Conservation (phyloP, 345 rosid species). For the Populus nigra region DNA sequence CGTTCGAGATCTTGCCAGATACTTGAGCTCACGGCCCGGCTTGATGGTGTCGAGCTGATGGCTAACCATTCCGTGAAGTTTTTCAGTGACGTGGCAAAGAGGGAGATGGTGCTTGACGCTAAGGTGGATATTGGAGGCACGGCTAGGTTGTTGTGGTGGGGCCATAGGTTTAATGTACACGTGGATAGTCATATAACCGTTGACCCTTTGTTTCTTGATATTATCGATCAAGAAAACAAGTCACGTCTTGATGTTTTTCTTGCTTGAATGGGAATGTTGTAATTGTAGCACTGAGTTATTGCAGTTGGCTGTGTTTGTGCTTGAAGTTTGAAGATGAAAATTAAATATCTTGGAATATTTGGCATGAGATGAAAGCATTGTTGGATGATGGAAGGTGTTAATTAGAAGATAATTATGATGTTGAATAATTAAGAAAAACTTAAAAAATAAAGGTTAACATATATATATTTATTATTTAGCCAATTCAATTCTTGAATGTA, state of each 20-base stretch:
- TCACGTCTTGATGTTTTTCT: slow-evolving; percentile 52
- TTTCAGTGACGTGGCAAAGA: slow-evolving; percentile 59
- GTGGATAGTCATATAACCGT: slow-evolving; percentile 79
- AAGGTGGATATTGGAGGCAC: slow-evolving; percentile 61
- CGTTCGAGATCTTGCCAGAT: slow-evolving; percentile 60
- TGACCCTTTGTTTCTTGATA: slow-evolving; percentile 78
- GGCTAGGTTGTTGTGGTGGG: slow-evolving; percentile 84
- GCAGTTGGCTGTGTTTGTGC: no score
- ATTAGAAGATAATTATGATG: no score
- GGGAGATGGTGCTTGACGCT: slow-evolving; percentile 82
- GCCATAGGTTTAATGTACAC: slow-evolving; percentile 70
- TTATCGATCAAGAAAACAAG: slow-evolving; percentile 70
- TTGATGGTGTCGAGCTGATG: slow-evolving; percentile 62
- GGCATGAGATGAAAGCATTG: no score
- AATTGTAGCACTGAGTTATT: no score
- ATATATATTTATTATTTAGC: no score
- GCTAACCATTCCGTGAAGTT: slow-evolving; percentile 72
- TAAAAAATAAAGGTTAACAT: no score
- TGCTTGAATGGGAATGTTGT: slow-evolving; percentile 1
- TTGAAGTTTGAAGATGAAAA: no score
- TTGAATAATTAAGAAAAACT: no score
- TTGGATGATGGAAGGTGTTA: no score
- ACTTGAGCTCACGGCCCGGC: slow-evolving; percentile 63
- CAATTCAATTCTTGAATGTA: no score
- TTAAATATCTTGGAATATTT: no score